phyloP scores from a whole-genome alignment of 2,329 filamentous ascomycete genomes.

The Hymenoscyphus linearis region DNA sequence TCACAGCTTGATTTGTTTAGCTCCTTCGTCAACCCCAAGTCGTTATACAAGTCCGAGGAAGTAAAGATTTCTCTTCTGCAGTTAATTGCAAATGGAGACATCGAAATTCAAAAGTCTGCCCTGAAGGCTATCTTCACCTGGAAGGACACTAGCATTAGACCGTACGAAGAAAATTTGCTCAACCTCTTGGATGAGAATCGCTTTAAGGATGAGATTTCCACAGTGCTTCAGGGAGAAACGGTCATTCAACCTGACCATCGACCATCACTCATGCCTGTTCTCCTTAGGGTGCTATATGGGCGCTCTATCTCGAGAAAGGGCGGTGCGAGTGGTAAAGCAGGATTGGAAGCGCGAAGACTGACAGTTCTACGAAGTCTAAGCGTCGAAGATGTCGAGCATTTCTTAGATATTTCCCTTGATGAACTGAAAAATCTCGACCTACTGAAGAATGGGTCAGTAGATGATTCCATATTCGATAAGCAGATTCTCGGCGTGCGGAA shows the following conservation, averaged over 20 bases:
- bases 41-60: slow-evolving; percentile 70
- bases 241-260: slow-evolving; percentile 71
- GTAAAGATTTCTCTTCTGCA: slow-evolving; percentile 71
- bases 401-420: slow-evolving; percentile 77
- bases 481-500: slow-evolving; percentile 65
- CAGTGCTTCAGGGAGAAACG: slow-evolving; percentile 74
- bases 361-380: slow-evolving; percentile 74
- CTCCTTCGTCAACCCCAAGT: slow-evolving; percentile 80
- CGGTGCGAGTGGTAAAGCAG: slow-evolving; percentile 68
- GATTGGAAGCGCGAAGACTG: slow-evolving; percentile 75
- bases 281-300: slow-evolving; percentile 84
- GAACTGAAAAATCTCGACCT: slow-evolving; percentile 58
- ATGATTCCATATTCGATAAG: slow-evolving; percentile 44
- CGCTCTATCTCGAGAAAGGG: slow-evolving; percentile 80
- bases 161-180: slow-evolving; percentile 80
- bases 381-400: slow-evolving; percentile 68
- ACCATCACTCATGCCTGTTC: slow-evolving; percentile 70
- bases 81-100: slow-evolving; percentile 80
- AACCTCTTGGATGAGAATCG: slow-evolving; percentile 85
- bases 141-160: slow-evolving; percentile 71
- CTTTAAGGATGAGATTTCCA: slow-evolving; percentile 89
- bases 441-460: slow-evolving; percentile 36
- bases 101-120: slow-evolving; percentile 79
- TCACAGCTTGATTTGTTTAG: slow-evolving; percentile 75
- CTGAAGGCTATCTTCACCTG: slow-evolving; percentile 83